phyloP scores from a whole-genome alignment of 2,329 filamentous ascomycete species.

The Colletotrichum gigasporum region DNA sequence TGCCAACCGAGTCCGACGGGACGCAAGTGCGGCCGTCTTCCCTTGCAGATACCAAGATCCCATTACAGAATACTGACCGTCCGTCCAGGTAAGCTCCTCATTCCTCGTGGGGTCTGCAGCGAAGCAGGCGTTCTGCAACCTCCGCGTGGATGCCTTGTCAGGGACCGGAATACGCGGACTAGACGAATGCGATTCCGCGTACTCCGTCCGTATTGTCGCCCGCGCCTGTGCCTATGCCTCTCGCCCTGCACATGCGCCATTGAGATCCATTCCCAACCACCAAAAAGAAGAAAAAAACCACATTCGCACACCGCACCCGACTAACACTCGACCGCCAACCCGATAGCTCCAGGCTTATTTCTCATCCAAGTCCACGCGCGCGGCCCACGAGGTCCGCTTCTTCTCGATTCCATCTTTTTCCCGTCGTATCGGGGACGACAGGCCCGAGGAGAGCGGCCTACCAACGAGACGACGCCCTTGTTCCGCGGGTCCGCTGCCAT shows the following conservation, averaged over 20 bases:
- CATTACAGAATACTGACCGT: neutral
- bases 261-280: constrained; percentile 23
- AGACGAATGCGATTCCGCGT: constrained; percentile 21
- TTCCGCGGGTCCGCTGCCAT: neutral
- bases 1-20: neutral
- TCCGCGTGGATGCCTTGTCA: constrained; percentile 13
- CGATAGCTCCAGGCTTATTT: neutral
- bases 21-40: too few species aligned
- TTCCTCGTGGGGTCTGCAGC: neutral
- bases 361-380: neutral
- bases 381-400: constrained; percentile 5
- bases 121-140: too few species aligned
- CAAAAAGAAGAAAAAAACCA: neutral
- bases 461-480: neutral
- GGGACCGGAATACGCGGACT: constrained; percentile 19
- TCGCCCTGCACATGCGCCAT: too few species aligned
- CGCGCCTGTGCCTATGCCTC: too few species aligned
- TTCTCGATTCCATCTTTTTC: constrained; percentile 2
- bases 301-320: neutral
- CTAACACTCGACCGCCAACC: constrained; percentile 7
- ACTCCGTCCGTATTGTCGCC: too few species aligned
- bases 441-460: constrained; percentile 3
- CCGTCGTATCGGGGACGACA: constrained; percentile 18
- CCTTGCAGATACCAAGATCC: too few species aligned
- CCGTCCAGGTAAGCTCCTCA: neutral